Conservation (phyloP, 1,284 basidiomycete genomes). For the Trichosporon asahii region DNA sequence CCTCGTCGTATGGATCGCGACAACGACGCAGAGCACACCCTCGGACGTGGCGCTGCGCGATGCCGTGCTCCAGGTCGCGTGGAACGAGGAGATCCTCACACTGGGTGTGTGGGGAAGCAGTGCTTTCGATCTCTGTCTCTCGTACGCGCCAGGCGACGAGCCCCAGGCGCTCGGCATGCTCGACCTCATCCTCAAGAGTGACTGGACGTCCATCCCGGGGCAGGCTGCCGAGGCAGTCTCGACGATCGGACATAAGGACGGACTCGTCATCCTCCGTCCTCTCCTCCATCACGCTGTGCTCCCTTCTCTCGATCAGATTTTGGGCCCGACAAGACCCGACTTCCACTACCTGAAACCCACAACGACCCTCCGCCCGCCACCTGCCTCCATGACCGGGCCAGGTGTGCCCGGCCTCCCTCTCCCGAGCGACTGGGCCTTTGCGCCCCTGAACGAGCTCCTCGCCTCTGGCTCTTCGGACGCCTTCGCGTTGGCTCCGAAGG, state of each 20-base stretch:
- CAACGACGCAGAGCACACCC: slow-evolving; percentile 14
- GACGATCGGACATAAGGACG: slow-evolving; percentile 38
- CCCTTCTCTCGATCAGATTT: slow-evolving; percentile 40
- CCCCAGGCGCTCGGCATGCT: slow-evolving; percentile 47
- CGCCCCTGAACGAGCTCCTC: slow-evolving; percentile 74
- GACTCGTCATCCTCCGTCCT: slow-evolving; percentile 49
- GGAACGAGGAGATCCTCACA: slow-evolving; percentile 17
- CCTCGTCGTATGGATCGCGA: slow-evolving; percentile 16
- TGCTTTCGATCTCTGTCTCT: slow-evolving; percentile 27
- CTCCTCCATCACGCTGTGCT: slow-evolving; percentile 50
- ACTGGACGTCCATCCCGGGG: slow-evolving; percentile 23
- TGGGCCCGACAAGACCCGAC: slow-evolving; percentile 42
- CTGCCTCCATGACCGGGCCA: not conserved
- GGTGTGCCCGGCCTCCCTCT: slow-evolving; percentile 61
- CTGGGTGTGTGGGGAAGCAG: slow-evolving; percentile 20
- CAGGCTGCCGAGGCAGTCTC: slow-evolving; percentile 15
- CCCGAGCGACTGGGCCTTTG: slow-evolving; percentile 66
- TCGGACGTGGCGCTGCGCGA: slow-evolving; percentile 51
- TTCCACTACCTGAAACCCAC: slow-evolving; percentile 51
- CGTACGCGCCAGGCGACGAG: slow-evolving; percentile 47
- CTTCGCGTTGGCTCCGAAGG: slow-evolving; percentile 63
- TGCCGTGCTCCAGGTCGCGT: slow-evolving; percentile 60
- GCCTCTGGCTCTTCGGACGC: slow-evolving; percentile 71
- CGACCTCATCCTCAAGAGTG: slow-evolving; percentile 37
- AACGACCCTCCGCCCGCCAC: slow-evolving; percentile 46